Evolutionary conservation across 176 grass and related monocot species (phyloP).

Genomic region (Panicum miliaceum): DNA sequence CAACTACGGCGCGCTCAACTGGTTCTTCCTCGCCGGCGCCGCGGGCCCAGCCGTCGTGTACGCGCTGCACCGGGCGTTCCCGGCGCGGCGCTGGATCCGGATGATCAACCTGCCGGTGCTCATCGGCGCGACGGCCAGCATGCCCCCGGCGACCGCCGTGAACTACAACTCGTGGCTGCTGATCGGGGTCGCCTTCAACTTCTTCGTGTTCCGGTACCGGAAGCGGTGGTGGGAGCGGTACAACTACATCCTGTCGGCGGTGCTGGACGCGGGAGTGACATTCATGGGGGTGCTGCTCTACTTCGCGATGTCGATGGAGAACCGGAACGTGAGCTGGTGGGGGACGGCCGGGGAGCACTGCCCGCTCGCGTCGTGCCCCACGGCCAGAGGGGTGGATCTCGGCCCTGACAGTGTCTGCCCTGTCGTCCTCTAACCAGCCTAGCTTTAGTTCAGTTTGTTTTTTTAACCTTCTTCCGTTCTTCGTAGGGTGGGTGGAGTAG

Average conservation of each 20-base stretch:
- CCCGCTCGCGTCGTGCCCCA: constrained; percentile 66
- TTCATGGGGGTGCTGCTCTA: constrained; percentile 82
- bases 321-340: constrained; percentile 63
- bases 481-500: background rate
- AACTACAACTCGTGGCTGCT: constrained; percentile 77
- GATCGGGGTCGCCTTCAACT: constrained; percentile 71
- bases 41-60: constrained; percentile 58
- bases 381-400: constrained; percentile 48
- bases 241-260: constrained; percentile 80
- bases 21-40: constrained; percentile 69
- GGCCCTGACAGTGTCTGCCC: constrained; percentile 42
- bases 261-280: constrained; percentile 62
- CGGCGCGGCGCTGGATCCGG: constrained; percentile 51
- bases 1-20: constrained; percentile 70
- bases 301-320: constrained; percentile 71
- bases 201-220: constrained; percentile 65
- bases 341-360: constrained; percentile 67
- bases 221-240: constrained; percentile 82
- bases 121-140: constrained; percentile 56
- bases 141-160: constrained; percentile 64
- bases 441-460: background rate
- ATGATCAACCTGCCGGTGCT: constrained; percentile 75
- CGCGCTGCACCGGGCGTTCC: constrained; percentile 61
- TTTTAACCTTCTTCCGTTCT: background rate
- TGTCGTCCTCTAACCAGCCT: constrained; percentile 2